Evolutionary conservation across 139 green algal genomes (phyloP), one percentile per base, ranked within the genome.

Genomic region (Closterium sp.): DNA sequence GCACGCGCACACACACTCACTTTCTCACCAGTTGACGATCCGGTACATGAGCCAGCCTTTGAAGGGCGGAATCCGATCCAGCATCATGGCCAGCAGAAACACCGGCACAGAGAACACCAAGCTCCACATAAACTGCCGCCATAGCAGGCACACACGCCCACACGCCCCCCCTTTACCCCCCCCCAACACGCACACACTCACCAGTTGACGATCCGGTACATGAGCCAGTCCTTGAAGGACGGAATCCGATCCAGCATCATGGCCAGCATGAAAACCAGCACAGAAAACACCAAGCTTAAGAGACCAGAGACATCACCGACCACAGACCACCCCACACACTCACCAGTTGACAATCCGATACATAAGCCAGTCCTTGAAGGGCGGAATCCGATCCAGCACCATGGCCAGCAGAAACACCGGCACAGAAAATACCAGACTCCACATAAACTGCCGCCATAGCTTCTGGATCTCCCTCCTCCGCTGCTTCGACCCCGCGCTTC

Each of bases 371-470:
- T 34, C 35, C 10, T 89, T 43, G 34, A 97, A 38, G 10, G 91
- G 93, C 1, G 96, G 95, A 4, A 98, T 81, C 86, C 96, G 95
- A 9, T 96, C 95, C 43, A 98, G 93, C 33, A 99, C 95, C 97
- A 99, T 98, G 55, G 96, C 95, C 34, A 98, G 86, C 38, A 98
- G 86, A 90, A 98, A 97, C 8, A 99, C 94, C 2, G 97, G 98
- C 23, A 97, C 69, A 0, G 97, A 98, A 91, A 98, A 97, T 28
- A 91, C 28, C 66, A 90, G 16, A 34, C 88, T 93, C 76, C 30
- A 89, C 12, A 94, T 28, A 30, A 93, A 89, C 64, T 84, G 84
- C 25, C 88, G 87, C 88, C 88, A 43, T 8, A 81, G 33, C n/a
- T 76, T 23, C 83, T 6, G 7, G 7, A 94, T 64, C 88, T 92